Evolutionary conservation across 140 eudicot species (phyloP).

Genomic region (Bidens hawaiensis): DNA sequence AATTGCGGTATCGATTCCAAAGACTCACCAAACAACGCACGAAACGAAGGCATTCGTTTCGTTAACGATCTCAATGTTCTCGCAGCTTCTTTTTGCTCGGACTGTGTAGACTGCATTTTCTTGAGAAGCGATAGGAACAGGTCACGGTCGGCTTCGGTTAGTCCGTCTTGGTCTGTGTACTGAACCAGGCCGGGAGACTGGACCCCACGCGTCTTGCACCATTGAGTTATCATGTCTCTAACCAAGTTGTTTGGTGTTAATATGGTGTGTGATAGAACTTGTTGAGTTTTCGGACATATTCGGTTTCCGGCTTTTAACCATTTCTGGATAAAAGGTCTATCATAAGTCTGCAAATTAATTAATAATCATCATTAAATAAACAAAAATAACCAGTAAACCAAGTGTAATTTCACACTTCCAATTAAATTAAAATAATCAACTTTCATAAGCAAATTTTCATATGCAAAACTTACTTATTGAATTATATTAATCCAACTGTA

Average conservation of each 20-base stretch:
- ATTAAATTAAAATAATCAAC: no score
- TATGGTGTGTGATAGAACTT: slow-evolving; percentile 83
- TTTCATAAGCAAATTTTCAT: no score
- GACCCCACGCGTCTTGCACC: slow-evolving; percentile 74
- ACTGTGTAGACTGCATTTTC: slow-evolving; percentile 57
- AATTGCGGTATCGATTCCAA: slow-evolving; percentile 58
- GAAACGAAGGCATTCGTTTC: slow-evolving; percentile 77
- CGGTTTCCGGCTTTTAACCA: slow-evolving; percentile 91
- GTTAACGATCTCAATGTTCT: slow-evolving; percentile 72
- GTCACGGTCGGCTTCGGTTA: slow-evolving; percentile 60
- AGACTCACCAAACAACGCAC: slow-evolving; percentile 83
- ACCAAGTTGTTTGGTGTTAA: slow-evolving; percentile 79
- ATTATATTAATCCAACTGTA: no score
- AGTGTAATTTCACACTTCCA: no score
- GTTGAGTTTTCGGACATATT: slow-evolving; percentile 80
- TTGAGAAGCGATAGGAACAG: slow-evolving; percentile 55
- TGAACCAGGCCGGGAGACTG: slow-evolving; percentile 50
- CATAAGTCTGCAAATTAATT: slow-evolving; percentile 78
- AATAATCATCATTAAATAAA: slow-evolving; percentile 14
- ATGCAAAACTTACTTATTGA: no score
- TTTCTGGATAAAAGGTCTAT: slow-evolving; percentile 76
- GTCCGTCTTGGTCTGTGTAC: slow-evolving; percentile 43
- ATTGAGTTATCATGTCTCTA: slow-evolving; percentile 69
- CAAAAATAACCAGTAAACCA: neutral
- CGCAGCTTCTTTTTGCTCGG: slow-evolving; percentile 91